These are phyloP conservation scores for Fistulinella staudtii DNA, from an alignment of 1,284 basidiomycete species.

Conservation along the genomic window DNA sequence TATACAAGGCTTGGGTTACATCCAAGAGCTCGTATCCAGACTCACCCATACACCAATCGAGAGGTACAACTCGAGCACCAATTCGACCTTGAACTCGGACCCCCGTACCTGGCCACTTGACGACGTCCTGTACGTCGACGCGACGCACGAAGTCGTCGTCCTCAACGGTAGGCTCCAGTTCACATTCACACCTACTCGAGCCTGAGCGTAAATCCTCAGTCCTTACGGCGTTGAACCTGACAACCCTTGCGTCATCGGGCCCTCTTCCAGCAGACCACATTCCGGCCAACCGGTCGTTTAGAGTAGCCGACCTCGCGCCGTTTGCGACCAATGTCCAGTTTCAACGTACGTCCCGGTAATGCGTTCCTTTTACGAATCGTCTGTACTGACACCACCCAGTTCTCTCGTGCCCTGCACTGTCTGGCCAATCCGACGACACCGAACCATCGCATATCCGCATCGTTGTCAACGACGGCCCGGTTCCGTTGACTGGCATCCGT, in stretches of 20 bases:
- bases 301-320: constrained; percentile 29
- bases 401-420: constrained; percentile 22
- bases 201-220: constrained; percentile 31
- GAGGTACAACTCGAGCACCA: constrained; percentile 72
- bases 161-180: constrained; percentile 55
- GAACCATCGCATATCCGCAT: constrained; percentile 70
- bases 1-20: constrained; percentile 81
- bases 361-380: too few relatives aligned
- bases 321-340: constrained; percentile 34
- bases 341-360: too few relatives aligned
- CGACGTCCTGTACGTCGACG: constrained; percentile 81
- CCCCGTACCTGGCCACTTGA: constrained; percentile 75
- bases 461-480: constrained; percentile 85
- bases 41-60: constrained; percentile 72
- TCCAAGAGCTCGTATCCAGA: constrained; percentile 78
- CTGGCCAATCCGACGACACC: constrained; percentile 34
- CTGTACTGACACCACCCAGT: constrained; percentile 12
- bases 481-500: constrained; percentile 70
- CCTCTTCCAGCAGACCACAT: constrained; percentile 54
- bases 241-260: constrained; percentile 47
- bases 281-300: constrained; percentile 41
- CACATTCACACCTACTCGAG: neutral
- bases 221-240: constrained; percentile 55
- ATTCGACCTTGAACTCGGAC: constrained; percentile 71
- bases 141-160: constrained; percentile 82